Evolutionary conservation across 2,329 filamentous ascomycete species (phyloP), one percentile per base, ranked within the genome.

Genomic region (Sclerotinia subarctica): DNA sequence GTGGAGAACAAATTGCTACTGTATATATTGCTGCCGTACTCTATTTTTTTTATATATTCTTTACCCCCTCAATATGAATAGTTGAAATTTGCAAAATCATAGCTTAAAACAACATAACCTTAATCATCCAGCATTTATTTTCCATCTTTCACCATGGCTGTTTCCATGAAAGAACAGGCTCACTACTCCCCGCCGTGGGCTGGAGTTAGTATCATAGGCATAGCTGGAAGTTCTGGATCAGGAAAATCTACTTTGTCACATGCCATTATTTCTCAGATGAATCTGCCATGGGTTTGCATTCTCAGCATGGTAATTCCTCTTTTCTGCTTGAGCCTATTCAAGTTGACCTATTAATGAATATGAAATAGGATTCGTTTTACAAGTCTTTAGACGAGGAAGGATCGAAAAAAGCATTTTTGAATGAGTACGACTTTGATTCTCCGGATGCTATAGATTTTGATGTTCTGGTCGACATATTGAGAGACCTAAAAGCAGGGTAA

Each of bases 221-320:
- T 99, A 74, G 94, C 95, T 72, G 95, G 95, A 49, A 95, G 92
- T 80, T 98, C 94, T 38, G 95, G 95, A 53, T 98, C 94, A 35
- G 82, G 94, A 68, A 99, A 99, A 83, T 97, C 94, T 8, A 97
- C 94, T 8, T 82, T 99, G 66, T 94, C 95, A 44, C 87, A 96
- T 78, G 93, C 94, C 72, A 97, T 99, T 74, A 92, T 98, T 72
- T 90, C 87, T 75, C 90, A 91, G 75, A 82, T 99, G 74, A 97
- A 95, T 80, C 82, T 99, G 72, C 95, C 95, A 68, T 99, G 95
- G 94, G 95, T 99, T 70, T 94, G 97, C 62, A 97, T 99, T 79
- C 81, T 99, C 74, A 96, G 94, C 53, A 98, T 99, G 90, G 93
- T 94, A 84, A 77, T 82, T 77, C 29, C 5, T 51, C 4, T 47